Evolutionary conservation across 371 early-diverging fungal genomes (phyloP), one percentile per base, ranked within the genome.

Genomic region (Lichtheimia corymbifera): DNA sequence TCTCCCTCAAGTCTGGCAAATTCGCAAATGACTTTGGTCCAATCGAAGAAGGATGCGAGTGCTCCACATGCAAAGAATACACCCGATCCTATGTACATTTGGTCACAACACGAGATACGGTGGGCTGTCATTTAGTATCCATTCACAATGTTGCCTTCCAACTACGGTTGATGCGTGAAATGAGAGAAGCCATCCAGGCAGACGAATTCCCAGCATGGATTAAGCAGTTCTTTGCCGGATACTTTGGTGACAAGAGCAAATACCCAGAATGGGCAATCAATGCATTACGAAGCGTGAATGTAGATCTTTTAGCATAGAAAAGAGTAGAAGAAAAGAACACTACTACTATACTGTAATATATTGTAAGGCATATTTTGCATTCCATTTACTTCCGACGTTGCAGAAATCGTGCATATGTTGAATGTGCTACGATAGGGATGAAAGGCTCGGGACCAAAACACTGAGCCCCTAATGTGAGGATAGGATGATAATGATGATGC

Each of bases 101-200:
- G 17, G 56, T 92, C 25, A 64, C 72, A 9, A 87, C 91, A 54
- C 89, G 88, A 62, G 94, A 94, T 55, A 93, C 95, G 2, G 93
- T 93, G n/a, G 96, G 92, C 13, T 94, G 95, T 74, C 94, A 93
- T 62, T 76, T 98, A 61, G 72, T 96, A 25, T 88, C 95, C 4
- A 77, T 92, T 35, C 98, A 98, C 71, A 98, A 98, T 69, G 84
- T 96, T 49, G 86, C 91, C 5, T 98, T 90, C 83, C 95, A 97
- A 78, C 82, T 93, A 79, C 83, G 90, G 42, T 71, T 98, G 50
- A 95, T 93, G 92, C 72, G 84, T 51, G 84, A 88, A 58, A 91
- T 96, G 64, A 87, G 94, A 64, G 74, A 82, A 45, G 85, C 90
- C 24, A 93, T 98, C 52, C 66, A 82, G 13, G 80, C 85, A 27